Evolutionary conservation across 345 rosid genomes (phyloP).

Genomic region (Eucalyptus globulus): DNA sequence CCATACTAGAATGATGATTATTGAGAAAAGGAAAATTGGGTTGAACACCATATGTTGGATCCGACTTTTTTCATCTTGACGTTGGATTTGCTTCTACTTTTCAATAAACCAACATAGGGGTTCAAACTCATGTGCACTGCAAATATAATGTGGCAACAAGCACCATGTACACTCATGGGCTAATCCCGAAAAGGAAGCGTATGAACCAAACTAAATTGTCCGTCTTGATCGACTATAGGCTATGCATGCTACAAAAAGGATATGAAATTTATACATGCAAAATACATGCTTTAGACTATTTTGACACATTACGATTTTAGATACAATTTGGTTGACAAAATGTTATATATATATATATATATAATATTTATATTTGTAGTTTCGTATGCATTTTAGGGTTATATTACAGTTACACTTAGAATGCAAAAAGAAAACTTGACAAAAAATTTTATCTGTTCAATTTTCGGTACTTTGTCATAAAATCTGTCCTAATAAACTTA

Average conservation of each 20-base stretch:
- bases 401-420: neutral
- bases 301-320: neutral
- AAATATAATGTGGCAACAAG: neutral
- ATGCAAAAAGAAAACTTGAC: neutral
- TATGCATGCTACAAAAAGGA: neutral
- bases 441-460: too few species aligned
- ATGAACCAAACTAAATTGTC: neutral
- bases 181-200: neutral
- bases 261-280: neutral
- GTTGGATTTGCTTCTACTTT: neutral
- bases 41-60: neutral
- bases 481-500: neutral
- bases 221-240: neutral
- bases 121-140: neutral
- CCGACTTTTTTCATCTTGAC: neutral
- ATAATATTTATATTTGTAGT: neutral
- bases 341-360: too few species aligned
- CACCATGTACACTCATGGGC: neutral
- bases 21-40: neutral
- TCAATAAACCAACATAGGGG: neutral
- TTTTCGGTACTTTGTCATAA: neutral
- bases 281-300: neutral
- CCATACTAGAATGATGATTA: neutral
- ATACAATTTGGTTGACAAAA: too few species aligned
- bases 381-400: neutral